phyloP scores from a whole-genome alignment of 148 eudicot species.

The Gaultheria prostrata region DNA sequence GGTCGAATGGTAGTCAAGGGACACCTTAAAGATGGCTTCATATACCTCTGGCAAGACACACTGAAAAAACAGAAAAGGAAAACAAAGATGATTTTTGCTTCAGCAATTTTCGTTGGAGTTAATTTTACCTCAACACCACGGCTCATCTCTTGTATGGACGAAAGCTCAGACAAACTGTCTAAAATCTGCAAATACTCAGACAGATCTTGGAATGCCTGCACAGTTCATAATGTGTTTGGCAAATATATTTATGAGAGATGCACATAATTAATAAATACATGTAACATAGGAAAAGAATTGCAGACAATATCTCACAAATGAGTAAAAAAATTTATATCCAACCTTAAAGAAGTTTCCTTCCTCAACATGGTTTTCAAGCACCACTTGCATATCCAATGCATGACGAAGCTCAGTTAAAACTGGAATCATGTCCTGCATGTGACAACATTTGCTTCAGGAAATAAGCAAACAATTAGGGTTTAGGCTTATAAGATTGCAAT shows the following conservation, averaged over 20 bases:
- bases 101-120: not conserved
- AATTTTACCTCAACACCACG: slow-evolving; percentile 77
- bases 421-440: slow-evolving; percentile 78
- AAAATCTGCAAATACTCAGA: slow-evolving; percentile 89
- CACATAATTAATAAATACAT: not conserved
- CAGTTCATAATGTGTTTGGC: slow-evolving; percentile 21
- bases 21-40: slow-evolving; percentile 3
- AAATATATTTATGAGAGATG: not conserved
- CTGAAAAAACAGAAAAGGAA: not conserved
- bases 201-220: slow-evolving; percentile 92
- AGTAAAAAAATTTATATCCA: slow-evolving; percentile 11
- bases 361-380: slow-evolving; percentile 76
- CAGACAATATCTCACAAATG: slow-evolving; percentile 10
- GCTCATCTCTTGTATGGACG: slow-evolving; percentile 86
- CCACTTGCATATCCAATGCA: slow-evolving; percentile 69
- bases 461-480: not conserved
- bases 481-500: not conserved
- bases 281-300: not conserved
- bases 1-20: not conserved
- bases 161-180: slow-evolving; percentile 75
- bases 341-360: slow-evolving; percentile 89
- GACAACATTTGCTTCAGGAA: slow-evolving; percentile 17
- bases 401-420: slow-evolving; percentile 58
- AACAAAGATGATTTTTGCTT: slow-evolving; percentile 8
- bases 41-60: not conserved